Base-by-base conservation (phyloP, 2,329 filamentous ascomycete species). In the Colletotrichum theobromicola region DNA sequence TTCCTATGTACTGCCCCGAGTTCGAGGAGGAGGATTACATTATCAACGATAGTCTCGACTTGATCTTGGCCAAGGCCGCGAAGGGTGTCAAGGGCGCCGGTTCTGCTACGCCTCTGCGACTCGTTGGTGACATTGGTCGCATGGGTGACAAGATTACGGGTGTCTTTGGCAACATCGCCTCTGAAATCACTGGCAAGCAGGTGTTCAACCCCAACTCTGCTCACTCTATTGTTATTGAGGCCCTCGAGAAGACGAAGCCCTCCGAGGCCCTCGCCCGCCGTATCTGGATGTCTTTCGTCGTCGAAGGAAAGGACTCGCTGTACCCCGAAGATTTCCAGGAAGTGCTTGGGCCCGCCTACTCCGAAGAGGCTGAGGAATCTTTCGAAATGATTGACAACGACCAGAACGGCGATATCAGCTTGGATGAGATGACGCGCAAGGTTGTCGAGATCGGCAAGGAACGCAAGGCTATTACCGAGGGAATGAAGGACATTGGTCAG, bases 261-360 rank as follows among this genome's bases (percentile, higher is more conserved):
- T 95, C 95, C 0, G 96, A 98, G 82, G 97, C 97, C n/a, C 87
- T 98, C 72, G 96, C 95, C n/a, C 93, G 92, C 78, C 94, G 97
- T 80, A 93, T 98, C 76, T 98, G 97, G 97, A 98, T 98, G 95
- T 98, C 96, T 1, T 98, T 98, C 81, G 97, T 98, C 2, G 92
- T 97, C 5, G 96, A 98, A 84, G 95, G 95, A 79, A 93, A 93
- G 73, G 95, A 98, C 53, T 88, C 93, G 1, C 88, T 99, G 10
- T 94, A 90, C 78, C 84, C 90, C 10, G 95, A 98, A 6, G 97
- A 99, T 81, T 90, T 99, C 46, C 82, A 93, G 34, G 96, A 98
- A 82, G 96, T 98, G 12, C 92, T 99, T 74, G 96, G 96, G 3
- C 86, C 90, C 1, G 90, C 91, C 7, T 93, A 94, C 79, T 91